These are phyloP conservation scores for Moesziomyces sp. DNA, from an alignment of 1,284 basidiomycete species.

Conservation along the genomic window DNA sequence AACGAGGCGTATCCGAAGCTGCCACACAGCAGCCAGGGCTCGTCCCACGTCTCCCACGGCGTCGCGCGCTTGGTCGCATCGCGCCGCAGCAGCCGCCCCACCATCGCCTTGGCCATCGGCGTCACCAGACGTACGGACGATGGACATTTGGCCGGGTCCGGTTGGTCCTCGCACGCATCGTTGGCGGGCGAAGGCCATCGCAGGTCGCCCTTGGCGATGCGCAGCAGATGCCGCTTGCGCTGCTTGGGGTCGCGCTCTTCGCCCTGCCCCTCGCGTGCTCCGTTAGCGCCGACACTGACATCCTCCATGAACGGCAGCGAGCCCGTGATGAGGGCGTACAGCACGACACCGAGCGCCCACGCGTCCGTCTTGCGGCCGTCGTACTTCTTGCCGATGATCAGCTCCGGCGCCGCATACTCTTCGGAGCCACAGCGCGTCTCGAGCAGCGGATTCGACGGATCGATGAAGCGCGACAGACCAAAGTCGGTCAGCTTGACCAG, in stretches of 20 bases:
- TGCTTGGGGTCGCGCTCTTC: constrained; percentile 50
- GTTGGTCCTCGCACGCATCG: constrained; percentile 43
- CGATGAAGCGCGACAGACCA: constrained; percentile 86
- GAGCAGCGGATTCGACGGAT: constrained; percentile 77
- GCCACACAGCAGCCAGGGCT: constrained; percentile 60
- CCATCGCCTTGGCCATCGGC: constrained; percentile 58
- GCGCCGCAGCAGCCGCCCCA: constrained; percentile 57
- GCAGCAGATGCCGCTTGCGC: constrained; percentile 61
- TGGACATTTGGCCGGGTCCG: constrained; percentile 24
- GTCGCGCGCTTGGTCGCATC: constrained; percentile 56
- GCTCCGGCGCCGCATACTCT: constrained; percentile 89
- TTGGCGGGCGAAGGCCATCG: constrained; percentile 68
- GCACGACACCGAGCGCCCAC: constrained; percentile 87
- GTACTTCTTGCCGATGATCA: constrained; percentile 81
- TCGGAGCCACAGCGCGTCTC: constrained; percentile 89
- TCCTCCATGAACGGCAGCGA: constrained; percentile 70
- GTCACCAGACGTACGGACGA: constrained; percentile 56
- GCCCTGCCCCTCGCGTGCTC: constrained; percentile 39
- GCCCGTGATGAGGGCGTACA: constrained; percentile 79
- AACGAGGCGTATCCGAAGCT: constrained; percentile 45
- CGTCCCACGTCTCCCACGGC: constrained; percentile 64
- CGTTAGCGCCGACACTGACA: constrained; percentile 31
- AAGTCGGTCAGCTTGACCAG: constrained; percentile 90
- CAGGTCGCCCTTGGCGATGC: constrained; percentile 66
- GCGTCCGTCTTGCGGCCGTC: constrained; percentile 88